phyloP scores from a whole-genome alignment of 1,139 yeast genomes.

The Ogataea hybrid region DNA sequence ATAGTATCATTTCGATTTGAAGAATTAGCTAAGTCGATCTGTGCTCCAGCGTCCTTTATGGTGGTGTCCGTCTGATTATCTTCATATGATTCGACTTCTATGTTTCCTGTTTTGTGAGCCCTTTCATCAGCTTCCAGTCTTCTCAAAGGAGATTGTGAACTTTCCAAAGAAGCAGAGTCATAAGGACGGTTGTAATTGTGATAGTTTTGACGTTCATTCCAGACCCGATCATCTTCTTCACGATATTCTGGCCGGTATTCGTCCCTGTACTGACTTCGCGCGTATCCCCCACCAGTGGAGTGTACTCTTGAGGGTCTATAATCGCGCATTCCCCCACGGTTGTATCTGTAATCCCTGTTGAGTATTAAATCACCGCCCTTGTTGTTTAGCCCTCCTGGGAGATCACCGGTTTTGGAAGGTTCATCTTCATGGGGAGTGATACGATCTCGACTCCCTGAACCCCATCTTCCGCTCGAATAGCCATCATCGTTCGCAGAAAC shows the following conservation, averaged over 20 bases:
- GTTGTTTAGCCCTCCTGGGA: slow-evolving; percentile 18
- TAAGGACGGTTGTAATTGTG: neutral
- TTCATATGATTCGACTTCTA: too few relatives aligned
- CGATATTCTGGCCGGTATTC: slow-evolving; percentile 13
- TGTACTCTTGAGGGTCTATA: slow-evolving; percentile 12
- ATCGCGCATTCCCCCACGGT: slow-evolving; percentile 14
- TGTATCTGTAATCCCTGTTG: slow-evolving; percentile 13
- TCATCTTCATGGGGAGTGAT: slow-evolving; percentile 13
- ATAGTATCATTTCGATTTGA: too few relatives aligned
- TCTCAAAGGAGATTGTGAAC: slow-evolving; percentile 4
- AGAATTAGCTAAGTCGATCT: too few relatives aligned
- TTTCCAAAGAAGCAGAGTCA: slow-evolving; percentile 1
- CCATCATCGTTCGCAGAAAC: slow-evolving; percentile 9
- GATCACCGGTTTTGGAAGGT: slow-evolving; percentile 19
- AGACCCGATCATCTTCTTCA: slow-evolving; percentile 9
- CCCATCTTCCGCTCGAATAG: slow-evolving; percentile 9
- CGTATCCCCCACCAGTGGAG: slow-evolving; percentile 9
- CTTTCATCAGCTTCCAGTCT: slow-evolving; percentile 2
- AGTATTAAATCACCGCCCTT: slow-evolving; percentile 22
- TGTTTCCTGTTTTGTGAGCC: neutral
- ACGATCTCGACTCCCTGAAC: slow-evolving; percentile 11
- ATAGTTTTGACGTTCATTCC: slow-evolving; percentile 3
- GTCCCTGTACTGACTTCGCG: slow-evolving; percentile 12
- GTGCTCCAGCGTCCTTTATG: too few relatives aligned
- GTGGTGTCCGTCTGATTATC: too few relatives aligned